Conservation (phyloP, 164 flowering plant species). For the Pachysandra terminalis region DNA sequence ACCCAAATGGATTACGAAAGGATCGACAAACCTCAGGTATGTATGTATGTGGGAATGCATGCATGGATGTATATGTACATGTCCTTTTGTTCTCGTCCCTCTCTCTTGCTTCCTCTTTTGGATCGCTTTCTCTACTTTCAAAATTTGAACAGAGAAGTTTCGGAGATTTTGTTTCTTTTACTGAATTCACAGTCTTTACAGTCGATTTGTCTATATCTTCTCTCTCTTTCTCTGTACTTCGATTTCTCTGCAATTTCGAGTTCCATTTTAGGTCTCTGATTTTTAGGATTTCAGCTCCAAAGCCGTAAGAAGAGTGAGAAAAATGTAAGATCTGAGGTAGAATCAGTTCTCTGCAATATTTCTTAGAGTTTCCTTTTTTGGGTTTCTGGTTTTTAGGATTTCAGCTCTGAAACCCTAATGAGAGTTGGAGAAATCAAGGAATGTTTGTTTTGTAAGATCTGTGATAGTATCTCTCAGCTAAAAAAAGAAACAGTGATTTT, state of each 20-base stretch:
- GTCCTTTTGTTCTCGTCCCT: not conserved
- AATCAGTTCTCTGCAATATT: not conserved
- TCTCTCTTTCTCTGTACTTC: not conserved
- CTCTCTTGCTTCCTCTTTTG: conserved; percentile 2
- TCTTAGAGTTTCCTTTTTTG: not conserved
- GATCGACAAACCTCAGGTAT: conserved; percentile 35
- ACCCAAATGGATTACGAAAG: conserved; percentile 40
- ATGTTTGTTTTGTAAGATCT: not conserved
- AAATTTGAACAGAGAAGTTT: not conserved
- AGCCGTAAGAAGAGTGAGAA: not conserved
- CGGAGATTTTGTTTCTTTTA: not conserved
- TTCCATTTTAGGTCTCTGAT: not conserved
- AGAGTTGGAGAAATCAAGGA: not conserved
- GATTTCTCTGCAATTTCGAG: not conserved
- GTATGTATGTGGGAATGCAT: not conserved
- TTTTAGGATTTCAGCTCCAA: not conserved
- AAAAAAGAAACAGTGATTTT: too few relatives aligned
- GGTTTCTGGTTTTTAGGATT: not conserved
- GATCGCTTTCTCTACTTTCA: not conserved
- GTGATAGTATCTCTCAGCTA: not conserved
- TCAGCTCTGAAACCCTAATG: not conserved
- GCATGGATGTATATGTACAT: too few relatives aligned
- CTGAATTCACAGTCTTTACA: not conserved
- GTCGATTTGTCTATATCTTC: conserved; percentile 13
- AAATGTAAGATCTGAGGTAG: not conserved